Evolutionary conservation across 2,329 filamentous ascomycete genomes (phyloP).

Genomic region (Dactylellina sp.): DNA sequence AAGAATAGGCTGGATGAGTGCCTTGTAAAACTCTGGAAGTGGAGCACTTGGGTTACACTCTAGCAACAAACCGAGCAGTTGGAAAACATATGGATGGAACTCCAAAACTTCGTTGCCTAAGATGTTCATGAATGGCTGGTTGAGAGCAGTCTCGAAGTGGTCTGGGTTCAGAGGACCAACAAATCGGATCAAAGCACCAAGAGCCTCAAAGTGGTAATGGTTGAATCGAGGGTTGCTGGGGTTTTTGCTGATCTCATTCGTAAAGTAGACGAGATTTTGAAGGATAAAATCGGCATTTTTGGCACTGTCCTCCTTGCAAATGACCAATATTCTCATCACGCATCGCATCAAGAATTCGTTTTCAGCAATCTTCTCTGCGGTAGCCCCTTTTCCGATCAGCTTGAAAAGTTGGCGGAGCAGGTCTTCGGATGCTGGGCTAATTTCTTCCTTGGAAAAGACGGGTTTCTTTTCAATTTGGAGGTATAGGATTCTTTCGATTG

Average conservation of each 20-base stretch:
- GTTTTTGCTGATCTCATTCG: conserved; percentile 90
- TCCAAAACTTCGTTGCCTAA: conserved; percentile 69
- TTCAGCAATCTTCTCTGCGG: conserved; percentile 93
- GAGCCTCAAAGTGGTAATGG: conserved; percentile 96
- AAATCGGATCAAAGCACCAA: conserved; percentile 87
- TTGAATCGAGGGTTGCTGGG: conserved; percentile 98
- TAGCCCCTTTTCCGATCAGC: conserved; percentile 84
- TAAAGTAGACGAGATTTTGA: conserved; percentile 86
- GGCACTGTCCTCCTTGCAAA: conserved; percentile 84
- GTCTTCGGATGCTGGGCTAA: conserved; percentile 84
- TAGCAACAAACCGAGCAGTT: conserved; percentile 89
- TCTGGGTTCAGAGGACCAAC: conserved; percentile 76
- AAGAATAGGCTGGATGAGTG: conserved; percentile 81
- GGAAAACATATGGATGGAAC: conserved; percentile 96
- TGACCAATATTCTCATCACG: conserved; percentile 95
- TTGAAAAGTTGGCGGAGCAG: conserved; percentile 90
- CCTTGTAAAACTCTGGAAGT: conserved; percentile 83
- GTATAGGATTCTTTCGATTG: conserved; percentile 91
- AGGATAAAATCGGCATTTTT: conserved; percentile 82
- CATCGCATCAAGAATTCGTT: conserved; percentile 99
- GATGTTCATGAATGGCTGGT: conserved; percentile 78
- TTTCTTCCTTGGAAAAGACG: conserved; percentile 81
- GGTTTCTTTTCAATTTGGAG: conserved; percentile 76
- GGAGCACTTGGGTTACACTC: conserved; percentile 84
- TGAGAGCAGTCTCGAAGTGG: conserved; percentile 82